Evolutionary conservation across 1,284 basidiomycete species (phyloP), one percentile per base, ranked within the genome.

Genomic region (Sphaerobolus stellatus): DNA sequence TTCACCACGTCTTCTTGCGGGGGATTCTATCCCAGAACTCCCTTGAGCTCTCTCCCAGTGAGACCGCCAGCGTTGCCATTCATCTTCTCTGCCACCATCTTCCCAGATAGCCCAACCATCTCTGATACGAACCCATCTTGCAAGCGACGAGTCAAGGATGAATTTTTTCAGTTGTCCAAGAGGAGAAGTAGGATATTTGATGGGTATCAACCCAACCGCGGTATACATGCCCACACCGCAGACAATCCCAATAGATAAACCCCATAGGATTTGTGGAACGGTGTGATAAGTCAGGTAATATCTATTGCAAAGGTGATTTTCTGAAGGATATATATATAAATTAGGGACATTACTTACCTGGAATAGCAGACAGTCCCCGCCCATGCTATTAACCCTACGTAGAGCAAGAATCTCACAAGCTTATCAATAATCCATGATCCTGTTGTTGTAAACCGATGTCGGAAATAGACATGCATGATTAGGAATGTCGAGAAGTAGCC

Each of bases 401-500:
- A 85, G 2, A 88, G 68, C 0, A 71, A 30, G 0, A 66, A 24
- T 52, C 78, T 73, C 64, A 79, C 82, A 1, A 76, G 60, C 28
- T 59, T 57, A 64, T 91, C 86, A 8, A 88, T 58, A 7, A 78
- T 36, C 25, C 56, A 61, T 41, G 58, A 76, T 18, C 83, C 85
- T 4, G 77, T 82, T 2, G 79, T 72, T 4, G 73, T 65, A 64
- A 88, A 90, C 2, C 78, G 77, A 63, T 92, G 87, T 43, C 85
- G 82, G 59, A 82, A 83, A 57, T 79, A 80, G 50, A 94, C 69
- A 69, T 94, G 92, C 62, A 84, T 80, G 34, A 84, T 66, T 44
- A 93, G 73, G 68, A 93, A 94, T 0, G 87, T 76, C 2, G 84
- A 77, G 63, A 94, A 94, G 70, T 90, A 94, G 4, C 85, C 92